Base-by-base conservation (phyloP, 768 basidiomycete genomes). In the Lactifluus piperatus region DNA sequence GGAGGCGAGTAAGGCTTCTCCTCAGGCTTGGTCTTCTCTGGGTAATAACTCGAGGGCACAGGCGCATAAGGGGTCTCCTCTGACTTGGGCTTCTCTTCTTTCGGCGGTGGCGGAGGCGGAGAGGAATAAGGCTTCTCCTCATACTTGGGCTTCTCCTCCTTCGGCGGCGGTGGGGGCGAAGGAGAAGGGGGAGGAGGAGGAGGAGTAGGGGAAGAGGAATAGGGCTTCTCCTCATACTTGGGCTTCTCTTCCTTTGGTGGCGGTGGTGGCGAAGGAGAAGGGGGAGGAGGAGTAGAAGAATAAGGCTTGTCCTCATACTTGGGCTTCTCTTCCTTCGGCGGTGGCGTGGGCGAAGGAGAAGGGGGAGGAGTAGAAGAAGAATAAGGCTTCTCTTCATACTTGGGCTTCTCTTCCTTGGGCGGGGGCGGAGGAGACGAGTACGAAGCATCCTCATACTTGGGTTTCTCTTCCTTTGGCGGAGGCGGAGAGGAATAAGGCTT, bases 321-420 rank as follows among this genome's bases (percentile, higher is more conserved):
- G 30, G 30, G 18, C 32, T 36, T 54, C 14, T 27, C 53, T 29
- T 46, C 53, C 44, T 55, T 55, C 18, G 30, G 32, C 13, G 44
- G 2, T 22, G 36, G 37, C 37, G 14, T 8, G 4, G 8, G 18
- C 4, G 49, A 41, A 7, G 45, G 13, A 11, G 47, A 20, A n/a
- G n/a, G n/a, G 4, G 8, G 18, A 4, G 49, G 30, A 7, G 45
- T 6, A 11, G 47, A 20, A 13, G 48, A 14, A n/a, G 43, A 6
- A 26, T 51, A 50, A 16, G 57, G n/a, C 30, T 57, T 57, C 48
- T 36, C 56, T 30, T 57, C 41, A 1, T 24, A 4, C 43, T 57
- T 45, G 32, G 32, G 24, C 32, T 44, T 34, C 46, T 56, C 49
- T 41, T 57, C 36, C 56, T n/a, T n/a, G n/a, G n/a, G n/a, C n/a